Evolutionary conservation across 2,329 filamentous ascomycete species (phyloP).

Genomic region (Pseudopyricularia javanii): DNA sequence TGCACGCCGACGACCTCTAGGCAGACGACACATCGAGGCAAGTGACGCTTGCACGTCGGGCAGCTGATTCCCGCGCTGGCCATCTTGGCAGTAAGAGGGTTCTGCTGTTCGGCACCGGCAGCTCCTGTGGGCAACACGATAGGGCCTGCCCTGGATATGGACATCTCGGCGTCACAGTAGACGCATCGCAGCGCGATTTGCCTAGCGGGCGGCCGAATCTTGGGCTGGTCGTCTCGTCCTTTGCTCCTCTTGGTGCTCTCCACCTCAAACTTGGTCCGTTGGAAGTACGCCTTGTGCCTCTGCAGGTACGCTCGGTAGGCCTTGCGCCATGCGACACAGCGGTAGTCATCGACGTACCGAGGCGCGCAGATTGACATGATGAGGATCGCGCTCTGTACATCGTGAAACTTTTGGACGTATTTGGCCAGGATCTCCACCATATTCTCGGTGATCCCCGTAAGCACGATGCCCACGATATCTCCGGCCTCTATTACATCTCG

Average conservation of each 20-base stretch:
- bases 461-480: constrained; percentile 64
- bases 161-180: constrained; percentile 57
- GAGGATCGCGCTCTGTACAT: constrained; percentile 68
- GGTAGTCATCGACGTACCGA: constrained; percentile 63
- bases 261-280: constrained; percentile 67
- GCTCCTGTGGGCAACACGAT: constrained; percentile 5
- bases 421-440: constrained; percentile 65
- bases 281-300: constrained; percentile 60
- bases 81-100: constrained; percentile 46
- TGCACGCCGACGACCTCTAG: constrained; percentile 54
- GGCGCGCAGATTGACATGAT: constrained; percentile 64
- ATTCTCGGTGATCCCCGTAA: constrained; percentile 64
- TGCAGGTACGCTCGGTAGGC: constrained; percentile 61
- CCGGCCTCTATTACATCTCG: constrained; percentile 49
- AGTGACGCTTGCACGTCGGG: constrained; percentile 52
- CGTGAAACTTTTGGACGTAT: constrained; percentile 64
- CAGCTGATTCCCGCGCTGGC: constrained; percentile 48
- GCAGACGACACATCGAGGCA: constrained; percentile 56
- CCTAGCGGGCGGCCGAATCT: constrained; percentile 50
- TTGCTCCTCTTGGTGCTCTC: constrained; percentile 61
- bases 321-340: constrained; percentile 62
- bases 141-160: constrained; percentile 23
- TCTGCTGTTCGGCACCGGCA: constrained; percentile 16
- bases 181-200: constrained; percentile 67
- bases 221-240: constrained; percentile 43